A percentile compares a stretch with the other conserved stretches of the same genome.
These are phyloP conservation scores for Knufia petricola DNA, from an alignment of 2,329 filamentous ascomycete genomes.

Conservation along the genomic window DNA sequence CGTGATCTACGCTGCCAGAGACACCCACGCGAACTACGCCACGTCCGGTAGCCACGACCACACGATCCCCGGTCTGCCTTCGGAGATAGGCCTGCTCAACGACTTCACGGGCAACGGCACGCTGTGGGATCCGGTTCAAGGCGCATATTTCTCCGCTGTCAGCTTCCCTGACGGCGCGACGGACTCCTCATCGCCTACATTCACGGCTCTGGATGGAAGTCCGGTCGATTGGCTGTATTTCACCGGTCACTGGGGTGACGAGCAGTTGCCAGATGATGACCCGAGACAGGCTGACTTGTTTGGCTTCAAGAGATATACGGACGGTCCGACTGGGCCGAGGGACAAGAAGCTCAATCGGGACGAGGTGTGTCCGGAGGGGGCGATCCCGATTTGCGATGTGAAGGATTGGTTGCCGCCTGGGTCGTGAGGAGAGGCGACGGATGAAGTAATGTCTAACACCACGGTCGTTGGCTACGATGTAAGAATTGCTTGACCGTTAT, in stretches of 20 bases:
- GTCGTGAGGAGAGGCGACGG: no score
- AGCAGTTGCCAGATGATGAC: constrained; percentile 44
- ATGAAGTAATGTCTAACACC: no score
- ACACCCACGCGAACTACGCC: constrained; percentile 57
- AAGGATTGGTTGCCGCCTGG: constrained; percentile 7
- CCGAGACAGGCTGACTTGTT: constrained; percentile 34
- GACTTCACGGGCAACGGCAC: constrained; percentile 47
- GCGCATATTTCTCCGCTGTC: constrained; percentile 48
- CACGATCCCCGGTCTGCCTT: constrained; percentile 49
- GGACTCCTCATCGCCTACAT: constrained; percentile 27
- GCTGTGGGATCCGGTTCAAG: constrained; percentile 52
- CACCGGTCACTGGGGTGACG: constrained; percentile 53
- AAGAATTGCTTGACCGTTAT: no score
- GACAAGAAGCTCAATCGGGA: constrained; percentile 49
- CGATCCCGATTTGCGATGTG: constrained; percentile 9
- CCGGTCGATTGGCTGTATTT: constrained; percentile 50
- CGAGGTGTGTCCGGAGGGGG: constrained; percentile 43
- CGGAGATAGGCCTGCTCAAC: constrained; percentile 34
- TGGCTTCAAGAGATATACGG: constrained; percentile 46
- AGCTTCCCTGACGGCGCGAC: constrained; percentile 22
- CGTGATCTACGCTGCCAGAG: constrained; percentile 49
- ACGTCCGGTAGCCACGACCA: constrained; percentile 50
- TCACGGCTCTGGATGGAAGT: constrained; percentile 38
- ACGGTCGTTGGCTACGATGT: no score
- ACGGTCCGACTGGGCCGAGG: constrained; percentile 52